Percentiles rank a stretch among this genome's conserved stretches.
These are phyloP conservation scores for Saturnispora sanitii DNA, from an alignment of 805 yeast species.

Conservation along the genomic window DNA sequence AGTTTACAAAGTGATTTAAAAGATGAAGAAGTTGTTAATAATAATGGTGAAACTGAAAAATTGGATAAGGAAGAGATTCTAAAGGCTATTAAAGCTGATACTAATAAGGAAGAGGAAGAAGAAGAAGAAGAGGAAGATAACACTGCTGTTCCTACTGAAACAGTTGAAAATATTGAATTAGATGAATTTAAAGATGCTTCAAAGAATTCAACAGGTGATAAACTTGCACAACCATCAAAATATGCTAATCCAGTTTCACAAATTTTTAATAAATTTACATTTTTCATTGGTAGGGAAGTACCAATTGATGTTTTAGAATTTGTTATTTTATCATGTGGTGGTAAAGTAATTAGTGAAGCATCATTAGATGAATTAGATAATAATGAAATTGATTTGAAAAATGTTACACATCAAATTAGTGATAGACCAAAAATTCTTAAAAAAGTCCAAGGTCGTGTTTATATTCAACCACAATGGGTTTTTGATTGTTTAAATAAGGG, in stretches of 20 bases:
- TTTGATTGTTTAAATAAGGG: constrained; percentile 83
- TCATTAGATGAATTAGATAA: constrained; percentile 63
- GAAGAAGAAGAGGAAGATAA: constrained; percentile 31
- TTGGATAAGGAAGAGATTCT: constrained; percentile 34
- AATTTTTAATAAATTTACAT: constrained; percentile 65
- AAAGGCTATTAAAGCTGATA: constrained; percentile 47
- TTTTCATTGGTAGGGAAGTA: constrained; percentile 91
- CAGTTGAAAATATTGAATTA: constrained; percentile 40
- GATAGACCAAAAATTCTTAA: constrained; percentile 79
- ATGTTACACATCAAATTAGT: constrained; percentile 85
- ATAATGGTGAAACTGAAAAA: constrained; percentile 27
- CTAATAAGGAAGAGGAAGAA: constrained; percentile 29
- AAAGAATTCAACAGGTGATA: constrained; percentile 52
- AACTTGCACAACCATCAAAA: constrained; percentile 61
- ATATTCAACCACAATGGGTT: constrained; percentile 96
- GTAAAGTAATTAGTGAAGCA: constrained; percentile 75
- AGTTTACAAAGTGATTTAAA: constrained; percentile 25
- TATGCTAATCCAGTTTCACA: constrained; percentile 49
- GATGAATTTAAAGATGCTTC: constrained; percentile 63
- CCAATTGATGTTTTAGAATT: constrained; percentile 87
- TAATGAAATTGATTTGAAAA: constrained; percentile 46
- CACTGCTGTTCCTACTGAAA: constrained; percentile 32
- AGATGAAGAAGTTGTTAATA: constrained; percentile 16
- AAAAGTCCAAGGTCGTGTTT: constrained; percentile 85
- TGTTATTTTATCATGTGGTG: constrained; percentile 78